These are phyloP conservation scores for Sporobolomyces phaffii DNA, from an alignment of 768 basidiomycete genomes.

Conservation along the genomic window DNA sequence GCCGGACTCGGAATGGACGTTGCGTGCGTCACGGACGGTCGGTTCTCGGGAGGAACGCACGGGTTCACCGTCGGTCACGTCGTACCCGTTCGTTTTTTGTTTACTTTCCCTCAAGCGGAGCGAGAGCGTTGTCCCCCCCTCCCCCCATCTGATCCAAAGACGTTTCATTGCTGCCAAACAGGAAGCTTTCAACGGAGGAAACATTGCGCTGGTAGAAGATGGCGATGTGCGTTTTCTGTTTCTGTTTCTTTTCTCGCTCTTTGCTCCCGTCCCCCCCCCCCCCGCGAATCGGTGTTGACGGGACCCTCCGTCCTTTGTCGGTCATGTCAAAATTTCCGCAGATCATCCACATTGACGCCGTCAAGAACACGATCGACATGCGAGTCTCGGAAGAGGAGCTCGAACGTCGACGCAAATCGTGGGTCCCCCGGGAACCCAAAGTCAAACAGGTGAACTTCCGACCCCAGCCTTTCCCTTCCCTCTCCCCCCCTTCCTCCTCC, in stretches of 20 bases:
- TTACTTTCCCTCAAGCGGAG: too few species aligned
- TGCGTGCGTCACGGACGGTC: constrained; percentile 92
- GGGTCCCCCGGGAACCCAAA: constrained; percentile 82
- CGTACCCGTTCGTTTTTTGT: constrained; percentile 95
- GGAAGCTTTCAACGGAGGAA: constrained; percentile 44
- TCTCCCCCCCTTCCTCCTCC: not conserved
- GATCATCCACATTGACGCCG: constrained; percentile 76
- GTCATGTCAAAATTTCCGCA: constrained; percentile 4
- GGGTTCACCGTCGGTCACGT: constrained; percentile 90
- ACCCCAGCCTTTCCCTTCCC: too few species aligned
- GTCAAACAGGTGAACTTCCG: constrained; percentile 54
- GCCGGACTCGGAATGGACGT: constrained; percentile 93
- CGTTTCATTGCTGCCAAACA: constrained; percentile 2
- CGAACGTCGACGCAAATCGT: constrained; percentile 60
- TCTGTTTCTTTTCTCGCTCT: constrained; percentile 8
- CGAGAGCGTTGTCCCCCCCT: too few species aligned
- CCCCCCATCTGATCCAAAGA: too few species aligned
- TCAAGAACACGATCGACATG: constrained; percentile 70
- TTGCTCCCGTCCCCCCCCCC: too few species aligned
- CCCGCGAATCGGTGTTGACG: too few species aligned
- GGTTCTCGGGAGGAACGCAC: constrained; percentile 55
- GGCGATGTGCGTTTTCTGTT: constrained; percentile 39
- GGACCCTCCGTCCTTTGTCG: too few species aligned
- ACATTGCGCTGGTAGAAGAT: constrained; percentile 45
- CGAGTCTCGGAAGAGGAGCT: constrained; percentile 73